Evolutionary conservation across 768 basidiomycete genomes (phyloP).

Genomic region (Psilocybe cubensis): DNA sequence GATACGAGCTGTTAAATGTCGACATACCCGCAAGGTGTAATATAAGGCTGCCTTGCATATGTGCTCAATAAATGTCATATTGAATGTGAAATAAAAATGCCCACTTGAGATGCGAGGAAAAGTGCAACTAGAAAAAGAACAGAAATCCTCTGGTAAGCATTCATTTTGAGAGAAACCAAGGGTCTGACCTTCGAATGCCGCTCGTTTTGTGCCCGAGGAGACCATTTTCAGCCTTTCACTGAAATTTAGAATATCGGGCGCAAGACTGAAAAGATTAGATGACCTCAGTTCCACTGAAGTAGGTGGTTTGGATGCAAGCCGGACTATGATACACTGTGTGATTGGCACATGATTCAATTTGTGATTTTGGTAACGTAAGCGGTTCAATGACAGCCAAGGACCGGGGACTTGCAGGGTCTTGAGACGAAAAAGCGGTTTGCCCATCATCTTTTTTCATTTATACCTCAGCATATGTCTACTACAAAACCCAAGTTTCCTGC

Average conservation of each 20-base stretch:
- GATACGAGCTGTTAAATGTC: neutral
- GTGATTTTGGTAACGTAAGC: neutral
- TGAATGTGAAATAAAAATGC: constrained; percentile 21
- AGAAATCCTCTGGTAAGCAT: neutral
- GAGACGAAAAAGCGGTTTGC: too few relatives aligned
- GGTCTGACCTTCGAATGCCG: constrained; percentile 46
- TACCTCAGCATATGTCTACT: too few relatives aligned
- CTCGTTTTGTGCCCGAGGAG: constrained; percentile 42
- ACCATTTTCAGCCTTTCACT: constrained; percentile 30
- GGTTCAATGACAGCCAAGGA: neutral
- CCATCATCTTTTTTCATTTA: too few relatives aligned
- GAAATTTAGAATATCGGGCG: neutral
- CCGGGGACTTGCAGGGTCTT: too few relatives aligned
- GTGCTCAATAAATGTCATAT: constrained; percentile 22
- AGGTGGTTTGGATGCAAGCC: neutral
- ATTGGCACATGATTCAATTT: neutral
- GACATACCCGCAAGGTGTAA: constrained; percentile 71
- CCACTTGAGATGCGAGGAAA: constrained; percentile 54
- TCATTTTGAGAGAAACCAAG: constrained; percentile 1
- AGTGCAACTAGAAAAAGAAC: constrained; percentile 45
- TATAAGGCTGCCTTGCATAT: constrained; percentile 71
- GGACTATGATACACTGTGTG: neutral
- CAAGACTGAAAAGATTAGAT: neutral
- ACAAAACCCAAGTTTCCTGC: too few relatives aligned
- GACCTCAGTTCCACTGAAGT: neutral